Base-by-base conservation (phyloP, 306 rosid species). In the Fragaria iinumae region DNA sequence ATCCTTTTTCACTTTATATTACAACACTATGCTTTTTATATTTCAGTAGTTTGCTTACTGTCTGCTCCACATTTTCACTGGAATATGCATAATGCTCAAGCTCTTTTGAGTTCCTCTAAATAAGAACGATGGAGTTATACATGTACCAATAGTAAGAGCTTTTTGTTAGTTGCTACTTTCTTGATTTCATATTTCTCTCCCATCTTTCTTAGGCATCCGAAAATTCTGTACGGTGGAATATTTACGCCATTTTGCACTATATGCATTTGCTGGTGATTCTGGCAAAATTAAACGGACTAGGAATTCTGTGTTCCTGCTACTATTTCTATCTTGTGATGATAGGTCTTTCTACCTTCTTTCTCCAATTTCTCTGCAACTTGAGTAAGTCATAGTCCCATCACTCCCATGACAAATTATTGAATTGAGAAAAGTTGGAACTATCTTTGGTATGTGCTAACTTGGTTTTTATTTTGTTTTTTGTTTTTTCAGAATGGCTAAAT, bases 251-350 rank as follows among this genome's bases (percentile, higher is more conserved):
- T 95, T 92, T 83, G 93, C 94, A 47, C 84, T 92, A 74, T 95
- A 83, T 80, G 98, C 99, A 70, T 95, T 88, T 88, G 96, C 99
- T 80, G 99, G 99, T 71, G 84, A 90, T 71, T 80, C 97, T 82
- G 99, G 99, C 6, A 23, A 11, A 49, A 83, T 73, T 70, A 87
- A 93, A 69, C 91, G 99, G 99, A 21, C 17, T 60, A 43, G 55
- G 13, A 23, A n/a, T 11, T 44, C 38, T 4, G 18, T 68, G 10
- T 36, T 44, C 34, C 53, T 23, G 21, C 55, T 11, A 3, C 17
- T 69, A 23, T 44, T 12, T 25, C 55, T 69, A 32, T 44, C 66
- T 10, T 69, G 50, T 48, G 55, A 44, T 38, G 73, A 25, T 23
- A 13, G 27, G 32, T 69, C 56, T 14, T 65, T 34, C 18, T 34